Conservation (phyloP, 2,329 filamentous ascomycete genomes). For the Juglanconis oblonga region DNA sequence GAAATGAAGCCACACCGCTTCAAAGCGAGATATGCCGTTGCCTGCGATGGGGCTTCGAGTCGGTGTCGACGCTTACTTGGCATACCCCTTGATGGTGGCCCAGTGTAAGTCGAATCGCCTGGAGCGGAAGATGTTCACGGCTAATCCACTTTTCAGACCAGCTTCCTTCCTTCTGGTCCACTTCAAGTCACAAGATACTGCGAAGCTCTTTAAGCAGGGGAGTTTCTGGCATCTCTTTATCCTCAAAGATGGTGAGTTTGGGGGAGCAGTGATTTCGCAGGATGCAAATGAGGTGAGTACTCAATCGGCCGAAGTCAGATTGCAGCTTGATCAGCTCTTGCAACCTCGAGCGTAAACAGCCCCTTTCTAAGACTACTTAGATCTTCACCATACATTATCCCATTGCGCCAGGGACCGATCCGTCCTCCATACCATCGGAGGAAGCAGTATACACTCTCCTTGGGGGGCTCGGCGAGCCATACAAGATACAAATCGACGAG, state of each 20-base stretch:
- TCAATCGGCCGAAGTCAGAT: background rate
- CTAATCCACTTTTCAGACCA: slow-evolving; percentile 7
- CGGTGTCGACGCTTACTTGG: background rate
- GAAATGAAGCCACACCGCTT: background rate
- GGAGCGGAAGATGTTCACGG: background rate
- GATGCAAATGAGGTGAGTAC: slow-evolving; percentile 1
- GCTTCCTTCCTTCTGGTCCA: slow-evolving; percentile 18
- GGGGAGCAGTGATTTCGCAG: slow-evolving; percentile 10
- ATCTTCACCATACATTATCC: background rate
- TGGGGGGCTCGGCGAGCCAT: slow-evolving; percentile 10
- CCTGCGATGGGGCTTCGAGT: slow-evolving; percentile 15
- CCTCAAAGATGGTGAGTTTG: slow-evolving; percentile 5
- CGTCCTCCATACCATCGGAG: background rate
- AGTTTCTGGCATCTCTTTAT: slow-evolving; percentile 23
- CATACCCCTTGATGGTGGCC: slow-evolving; percentile 14
- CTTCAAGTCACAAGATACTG: slow-evolving; percentile 21
- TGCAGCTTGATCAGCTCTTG: background rate
- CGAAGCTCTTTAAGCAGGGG: slow-evolving; percentile 14
- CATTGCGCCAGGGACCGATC: background rate
- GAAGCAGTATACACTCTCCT: slow-evolving; percentile 10
- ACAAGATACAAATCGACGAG: slow-evolving; percentile 22
- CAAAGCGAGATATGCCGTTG: background rate
- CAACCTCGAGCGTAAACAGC: background rate
- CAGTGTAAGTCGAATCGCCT: slow-evolving; percentile 7
- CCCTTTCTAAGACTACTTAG: background rate